phyloP scores from a whole-genome alignment of 208 protist species.

The Leishmania mexicana region DNA sequence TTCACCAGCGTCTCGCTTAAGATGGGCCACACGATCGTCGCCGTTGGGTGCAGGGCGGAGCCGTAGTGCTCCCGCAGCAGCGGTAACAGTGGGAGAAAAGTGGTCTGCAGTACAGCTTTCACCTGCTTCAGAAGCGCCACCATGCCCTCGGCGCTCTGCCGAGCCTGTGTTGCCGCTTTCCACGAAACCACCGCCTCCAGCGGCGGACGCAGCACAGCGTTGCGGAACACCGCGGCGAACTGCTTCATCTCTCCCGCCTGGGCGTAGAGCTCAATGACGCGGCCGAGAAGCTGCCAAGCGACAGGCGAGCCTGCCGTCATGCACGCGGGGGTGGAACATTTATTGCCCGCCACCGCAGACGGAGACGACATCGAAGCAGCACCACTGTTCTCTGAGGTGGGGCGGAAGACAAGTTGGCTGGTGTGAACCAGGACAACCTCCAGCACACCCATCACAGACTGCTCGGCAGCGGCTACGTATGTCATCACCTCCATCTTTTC shows the following conservation, averaged over 20 bases:
- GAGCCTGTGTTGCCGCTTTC: constrained; percentile 78
- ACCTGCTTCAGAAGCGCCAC: constrained; percentile 59
- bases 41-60: constrained; percentile 38
- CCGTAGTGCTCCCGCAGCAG: constrained; percentile 56
- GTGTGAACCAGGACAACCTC: constrained; percentile 28
- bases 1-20: constrained; percentile 79
- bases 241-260: constrained; percentile 38
- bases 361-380: neutral
- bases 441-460: constrained; percentile 31
- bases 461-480: constrained; percentile 26
- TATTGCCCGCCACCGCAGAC: neutral
- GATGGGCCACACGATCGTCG: constrained; percentile 78
- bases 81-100: constrained; percentile 56
- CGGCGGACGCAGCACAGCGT: constrained; percentile 55
- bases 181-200: constrained; percentile 78
- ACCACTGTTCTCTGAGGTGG: neutral
- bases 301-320: neutral
- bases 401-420: constrained; percentile 12
- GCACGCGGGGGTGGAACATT: neutral
- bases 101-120: constrained; percentile 33
- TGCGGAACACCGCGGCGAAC: constrained; percentile 67
- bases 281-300: constrained; percentile 25
- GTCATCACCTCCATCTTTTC: constrained; percentile 20
- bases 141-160: constrained; percentile 60
- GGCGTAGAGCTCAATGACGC: constrained; percentile 58